Evolutionary conservation across 2,329 filamentous ascomycete genomes (phyloP).

Genomic region (Cordyceps sp.): DNA sequence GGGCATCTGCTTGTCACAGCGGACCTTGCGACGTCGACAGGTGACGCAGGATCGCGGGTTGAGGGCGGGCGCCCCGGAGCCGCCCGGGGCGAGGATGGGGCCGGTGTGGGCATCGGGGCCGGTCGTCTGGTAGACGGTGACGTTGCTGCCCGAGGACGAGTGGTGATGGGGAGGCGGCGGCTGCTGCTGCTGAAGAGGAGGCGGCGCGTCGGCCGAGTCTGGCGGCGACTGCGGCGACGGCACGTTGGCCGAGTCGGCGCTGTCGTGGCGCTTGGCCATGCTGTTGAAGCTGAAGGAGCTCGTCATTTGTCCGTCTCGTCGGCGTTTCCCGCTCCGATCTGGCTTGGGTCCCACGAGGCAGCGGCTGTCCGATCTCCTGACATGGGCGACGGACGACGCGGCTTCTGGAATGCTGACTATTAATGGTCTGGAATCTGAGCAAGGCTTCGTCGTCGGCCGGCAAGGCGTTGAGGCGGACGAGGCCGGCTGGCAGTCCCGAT

Average conservation of each 20-base stretch:
- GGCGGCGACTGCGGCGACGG: constrained; percentile 10
- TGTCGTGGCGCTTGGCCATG: constrained; percentile 5
- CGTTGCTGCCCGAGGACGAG: constrained; percentile 16
- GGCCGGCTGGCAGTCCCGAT: too few relatives aligned
- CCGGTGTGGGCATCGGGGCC: constrained; percentile 19
- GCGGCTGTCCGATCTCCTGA: too few relatives aligned
- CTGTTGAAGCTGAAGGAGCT: constrained; percentile 10
- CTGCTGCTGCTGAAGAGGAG: constrained; percentile 4
- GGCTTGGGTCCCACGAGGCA: too few relatives aligned
- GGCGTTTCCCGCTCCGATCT: too few relatives aligned
- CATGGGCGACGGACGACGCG: too few relatives aligned
- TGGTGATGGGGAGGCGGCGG: constrained; percentile 1
- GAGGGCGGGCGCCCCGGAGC: constrained; percentile 16
- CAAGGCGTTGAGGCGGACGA: too few relatives aligned
- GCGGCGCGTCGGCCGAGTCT: constrained; percentile 6
- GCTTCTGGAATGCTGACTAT: too few relatives aligned
- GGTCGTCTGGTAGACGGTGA: constrained; percentile 22
- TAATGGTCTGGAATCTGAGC: too few relatives aligned
- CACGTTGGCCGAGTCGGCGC: constrained; percentile 7
- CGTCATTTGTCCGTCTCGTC: too few relatives aligned
- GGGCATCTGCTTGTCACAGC: constrained; percentile 63
- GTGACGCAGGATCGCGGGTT: constrained; percentile 34
- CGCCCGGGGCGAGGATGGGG: constrained; percentile 16
- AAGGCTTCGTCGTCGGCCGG: too few relatives aligned
- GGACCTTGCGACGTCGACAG: constrained; percentile 45